Percentiles rank a stretch among this genome's conserved stretches.
Conservation (phyloP, 2,329 filamentous ascomycete species). For the Fusarium solani-melongenae region DNA sequence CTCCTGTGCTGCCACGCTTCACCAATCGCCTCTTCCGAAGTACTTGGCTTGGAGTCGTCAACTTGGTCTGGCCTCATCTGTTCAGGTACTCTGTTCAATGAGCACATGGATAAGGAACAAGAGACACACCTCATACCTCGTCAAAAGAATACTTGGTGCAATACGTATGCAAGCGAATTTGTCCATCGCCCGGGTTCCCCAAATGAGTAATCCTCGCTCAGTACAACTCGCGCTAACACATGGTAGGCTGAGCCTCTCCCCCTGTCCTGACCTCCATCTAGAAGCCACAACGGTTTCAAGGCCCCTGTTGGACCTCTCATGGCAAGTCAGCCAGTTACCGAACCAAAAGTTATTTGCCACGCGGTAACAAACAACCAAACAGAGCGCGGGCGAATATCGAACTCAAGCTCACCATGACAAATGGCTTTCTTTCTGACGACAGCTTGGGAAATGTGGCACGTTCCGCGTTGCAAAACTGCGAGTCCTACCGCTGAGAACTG, state of each 20-base stretch:
- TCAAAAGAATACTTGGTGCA: neutral
- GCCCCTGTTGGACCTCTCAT: constrained; percentile 5
- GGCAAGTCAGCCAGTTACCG: constrained; percentile 6
- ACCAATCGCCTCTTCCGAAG: neutral
- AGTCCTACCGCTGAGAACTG: constrained; percentile 1
- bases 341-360: constrained; percentile 5
- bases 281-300: constrained; percentile 37
- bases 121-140: constrained; percentile 12
- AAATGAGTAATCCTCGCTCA: constrained; percentile 37
- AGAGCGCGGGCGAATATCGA: neutral
- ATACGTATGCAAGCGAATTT: neutral
- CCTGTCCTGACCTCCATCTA: constrained; percentile 2
- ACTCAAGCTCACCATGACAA: neutral
- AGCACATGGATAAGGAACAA: neutral
- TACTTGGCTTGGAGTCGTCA: neutral
- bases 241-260: constrained; percentile 23
- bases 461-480: constrained; percentile 10
- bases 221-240: constrained; percentile 3
- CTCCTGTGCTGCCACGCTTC: neutral
- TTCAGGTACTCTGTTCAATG: neutral
- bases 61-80: neutral
- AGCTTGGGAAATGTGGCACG: constrained; percentile 6
- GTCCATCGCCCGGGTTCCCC: constrained; percentile 35
- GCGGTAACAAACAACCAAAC: neutral
- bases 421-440: neutral